phyloP scores from a whole-genome alignment of 169 alveolate species.

The Plasmodium inui region DNA sequence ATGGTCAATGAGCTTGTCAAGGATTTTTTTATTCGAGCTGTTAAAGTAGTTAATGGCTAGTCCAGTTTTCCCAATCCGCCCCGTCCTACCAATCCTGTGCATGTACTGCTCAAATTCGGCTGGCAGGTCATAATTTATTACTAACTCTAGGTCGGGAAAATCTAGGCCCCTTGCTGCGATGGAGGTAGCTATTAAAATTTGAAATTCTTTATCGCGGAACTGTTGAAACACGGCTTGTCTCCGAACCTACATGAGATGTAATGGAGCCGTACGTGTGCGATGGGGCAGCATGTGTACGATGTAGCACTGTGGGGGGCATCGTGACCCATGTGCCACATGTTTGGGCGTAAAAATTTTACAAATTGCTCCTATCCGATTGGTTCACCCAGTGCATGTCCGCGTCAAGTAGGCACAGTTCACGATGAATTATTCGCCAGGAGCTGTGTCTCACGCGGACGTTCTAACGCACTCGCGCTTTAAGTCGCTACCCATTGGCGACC shows the following conservation, averaged over 20 bases:
- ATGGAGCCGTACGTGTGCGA: no score
- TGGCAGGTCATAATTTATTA: constrained; percentile 97
- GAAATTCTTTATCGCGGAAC: constrained; percentile 57
- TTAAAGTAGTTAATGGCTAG: constrained; percentile 95
- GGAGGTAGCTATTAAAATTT: constrained; percentile 97
- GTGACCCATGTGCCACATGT: not conserved
- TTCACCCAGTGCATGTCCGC: not conserved
- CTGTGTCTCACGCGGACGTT: not conserved
- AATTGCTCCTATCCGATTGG: not conserved
- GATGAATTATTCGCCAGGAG: not conserved
- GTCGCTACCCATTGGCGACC: not conserved
- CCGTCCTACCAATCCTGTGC: constrained; percentile 99
- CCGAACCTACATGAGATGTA: constrained; percentile 8
- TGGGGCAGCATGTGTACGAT: no score
- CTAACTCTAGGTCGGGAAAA: constrained; percentile 94
- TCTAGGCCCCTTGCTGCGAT: constrained; percentile 99
- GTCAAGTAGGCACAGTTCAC: not conserved
- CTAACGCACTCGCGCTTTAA: not conserved
- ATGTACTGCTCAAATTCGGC: constrained; percentile 99
- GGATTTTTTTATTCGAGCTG: constrained; percentile 88
- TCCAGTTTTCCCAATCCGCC: constrained; percentile 98
- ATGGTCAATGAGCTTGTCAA: constrained; percentile 88
- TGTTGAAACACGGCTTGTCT: constrained; percentile 34
- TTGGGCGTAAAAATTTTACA: not conserved
- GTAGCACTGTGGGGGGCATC: not conserved